Evolutionary conservation across 1,284 basidiomycete species (phyloP).

Genomic region (Ganoderma leucocontextum): DNA sequence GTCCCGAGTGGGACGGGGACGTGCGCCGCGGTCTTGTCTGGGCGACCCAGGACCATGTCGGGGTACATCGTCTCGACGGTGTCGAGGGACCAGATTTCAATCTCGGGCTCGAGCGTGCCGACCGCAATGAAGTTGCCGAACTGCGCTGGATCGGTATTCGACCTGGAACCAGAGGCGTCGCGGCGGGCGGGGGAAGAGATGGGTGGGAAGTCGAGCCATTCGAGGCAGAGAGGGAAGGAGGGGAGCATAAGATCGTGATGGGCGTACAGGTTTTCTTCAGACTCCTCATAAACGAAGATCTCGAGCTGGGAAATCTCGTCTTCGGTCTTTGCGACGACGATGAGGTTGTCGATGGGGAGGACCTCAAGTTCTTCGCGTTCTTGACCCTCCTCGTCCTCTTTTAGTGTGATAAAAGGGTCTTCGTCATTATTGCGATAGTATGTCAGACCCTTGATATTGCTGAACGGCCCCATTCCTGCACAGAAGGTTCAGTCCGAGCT

Average conservation of each 20-base stretch:
- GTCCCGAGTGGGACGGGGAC: conserved; percentile 81
- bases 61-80: conserved; percentile 96
- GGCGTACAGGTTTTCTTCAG: conserved; percentile 92
- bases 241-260: conserved; percentile 99
- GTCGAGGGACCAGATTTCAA: conserved; percentile 98
- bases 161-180: conserved; percentile 37
- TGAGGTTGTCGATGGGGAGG: conserved; percentile 89
- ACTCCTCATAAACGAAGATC: conserved; percentile 94
- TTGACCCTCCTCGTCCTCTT: conserved; percentile 86
- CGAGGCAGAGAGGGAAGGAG: conserved; percentile 96
- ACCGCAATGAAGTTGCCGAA: conserved; percentile 96
- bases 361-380: conserved; percentile 94
- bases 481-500: not conserved
- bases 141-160: conserved; percentile 45
- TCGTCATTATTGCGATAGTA: conserved; percentile 94
- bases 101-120: conserved; percentile 96
- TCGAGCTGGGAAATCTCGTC: conserved; percentile 97
- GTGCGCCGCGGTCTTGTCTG: conserved; percentile 86
- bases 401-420: conserved; percentile 97
- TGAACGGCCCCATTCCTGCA: conserved; percentile 87
- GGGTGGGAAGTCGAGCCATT: conserved; percentile 97
- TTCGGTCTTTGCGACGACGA: conserved; percentile 95
- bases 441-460: conserved; percentile 94
- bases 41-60: conserved; percentile 89
- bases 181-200: conserved; percentile 55